Percentiles rank a stretch among this genome's conserved stretches.
phyloP scores from a whole-genome alignment of 2,329 filamentous ascomycete species.

The Penicillium sp. region DNA sequence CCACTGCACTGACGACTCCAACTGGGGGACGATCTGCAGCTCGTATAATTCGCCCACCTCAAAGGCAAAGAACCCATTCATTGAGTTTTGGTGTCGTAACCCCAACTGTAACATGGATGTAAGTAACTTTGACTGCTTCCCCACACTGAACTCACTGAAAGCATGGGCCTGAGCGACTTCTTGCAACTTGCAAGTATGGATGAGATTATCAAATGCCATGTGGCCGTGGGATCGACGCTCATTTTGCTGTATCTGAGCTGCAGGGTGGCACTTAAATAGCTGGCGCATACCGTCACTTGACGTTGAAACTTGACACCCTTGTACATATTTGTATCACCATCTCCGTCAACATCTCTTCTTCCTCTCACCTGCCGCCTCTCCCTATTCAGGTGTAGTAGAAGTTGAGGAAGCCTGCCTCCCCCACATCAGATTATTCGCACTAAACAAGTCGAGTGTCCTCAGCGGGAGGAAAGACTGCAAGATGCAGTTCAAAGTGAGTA shows the following conservation, averaged over 20 bases:
- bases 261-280: slow-evolving; percentile 6
- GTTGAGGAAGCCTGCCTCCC: neutral
- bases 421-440: neutral
- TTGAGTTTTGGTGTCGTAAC: neutral
- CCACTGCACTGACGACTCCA: neutral
- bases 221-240: slow-evolving; percentile 19
- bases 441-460: neutral
- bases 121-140: slow-evolving; percentile 14
- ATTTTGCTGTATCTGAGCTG: neutral
- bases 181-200: neutral
- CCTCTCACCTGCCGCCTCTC: neutral
- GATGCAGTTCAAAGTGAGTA: slow-evolving; percentile 26
- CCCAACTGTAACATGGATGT: neutral
- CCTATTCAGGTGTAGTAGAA: neutral
- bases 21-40: neutral
- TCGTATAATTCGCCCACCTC: slow-evolving; percentile 7
- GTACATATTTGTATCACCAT: neutral
- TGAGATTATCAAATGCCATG: neutral
- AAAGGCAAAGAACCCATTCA: neutral
- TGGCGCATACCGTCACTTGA: neutral
- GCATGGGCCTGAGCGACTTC: slow-evolving; percentile 1
- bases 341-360: neutral
- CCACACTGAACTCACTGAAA: slow-evolving; percentile 15
- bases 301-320: neutral
- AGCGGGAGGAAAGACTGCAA: slow-evolving; percentile 9